These are phyloP conservation scores for Penicillium maclennaniae DNA, from an alignment of 495 filamentous ascomycete species.

Conservation along the genomic window DNA sequence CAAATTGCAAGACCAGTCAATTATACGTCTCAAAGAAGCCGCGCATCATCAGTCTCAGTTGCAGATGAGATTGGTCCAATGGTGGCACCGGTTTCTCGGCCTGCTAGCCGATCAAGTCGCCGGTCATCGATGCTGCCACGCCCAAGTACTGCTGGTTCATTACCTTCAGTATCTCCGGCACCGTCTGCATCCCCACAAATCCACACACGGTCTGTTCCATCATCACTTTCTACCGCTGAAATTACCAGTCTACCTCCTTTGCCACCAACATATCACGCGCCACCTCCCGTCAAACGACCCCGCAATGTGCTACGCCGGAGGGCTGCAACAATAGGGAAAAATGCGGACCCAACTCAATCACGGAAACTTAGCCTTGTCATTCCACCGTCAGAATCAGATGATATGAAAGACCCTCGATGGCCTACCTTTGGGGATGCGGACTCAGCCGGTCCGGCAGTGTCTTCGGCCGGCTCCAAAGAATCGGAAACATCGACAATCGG, in stretches of 20 bases:
- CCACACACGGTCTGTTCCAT: slow-evolving; percentile 15
- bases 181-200: slow-evolving; percentile 14
- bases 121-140: slow-evolving; percentile 32
- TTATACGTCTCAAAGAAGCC: slow-evolving; percentile 20
- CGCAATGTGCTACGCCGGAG: slow-evolving; percentile 44
- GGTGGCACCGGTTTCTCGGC: slow-evolving; percentile 16
- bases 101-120: slow-evolving; percentile 21
- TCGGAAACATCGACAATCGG: slow-evolving; percentile 23
- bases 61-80: slow-evolving; percentile 26
- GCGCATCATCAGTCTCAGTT: slow-evolving; percentile 29
- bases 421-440: slow-evolving; percentile 4
- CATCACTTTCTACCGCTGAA: slow-evolving; percentile 18
- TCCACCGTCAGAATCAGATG: slow-evolving; percentile 18
- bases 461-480: slow-evolving; percentile 12
- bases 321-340: slow-evolving; percentile 39
- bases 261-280: slow-evolving; percentile 6
- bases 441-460: slow-evolving; percentile 4
- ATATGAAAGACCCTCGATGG: slow-evolving; percentile 5
- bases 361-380: slow-evolving; percentile 39
- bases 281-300: slow-evolving; percentile 22
- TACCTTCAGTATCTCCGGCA: slow-evolving; percentile 16
- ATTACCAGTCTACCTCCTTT: slow-evolving; percentile 12
- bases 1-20: slow-evolving; percentile 29
- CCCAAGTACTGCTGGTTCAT: slow-evolving; percentile 21
- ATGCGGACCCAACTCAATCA: slow-evolving; percentile 25